phyloP scores from a whole-genome alignment of 2,329 filamentous ascomycete genomes.

The Hypoxylon sp. region DNA sequence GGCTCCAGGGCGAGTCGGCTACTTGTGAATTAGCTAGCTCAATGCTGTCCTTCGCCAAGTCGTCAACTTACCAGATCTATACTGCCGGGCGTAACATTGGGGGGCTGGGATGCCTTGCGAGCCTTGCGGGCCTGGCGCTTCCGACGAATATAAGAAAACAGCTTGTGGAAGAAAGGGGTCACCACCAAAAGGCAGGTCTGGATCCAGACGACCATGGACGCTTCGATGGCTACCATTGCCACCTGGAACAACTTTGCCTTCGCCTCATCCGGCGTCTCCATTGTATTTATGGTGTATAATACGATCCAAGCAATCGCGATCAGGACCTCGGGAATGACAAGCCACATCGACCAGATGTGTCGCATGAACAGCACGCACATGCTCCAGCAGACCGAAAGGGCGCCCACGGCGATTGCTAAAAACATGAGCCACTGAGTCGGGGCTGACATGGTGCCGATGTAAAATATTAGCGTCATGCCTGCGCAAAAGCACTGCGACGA shows the following conservation, averaged over 20 bases:
- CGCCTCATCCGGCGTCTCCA: constrained; percentile 20
- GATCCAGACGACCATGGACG: constrained; percentile 34
- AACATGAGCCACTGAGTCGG: constrained; percentile 26
- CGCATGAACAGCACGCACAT: constrained; percentile 30
- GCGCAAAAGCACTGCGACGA: constrained; percentile 30
- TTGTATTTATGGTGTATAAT: constrained; percentile 15
- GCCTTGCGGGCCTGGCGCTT: not conserved
- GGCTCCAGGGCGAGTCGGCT: constrained; percentile 5
- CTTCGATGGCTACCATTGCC: constrained; percentile 32
- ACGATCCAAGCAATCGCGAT: constrained; percentile 28
- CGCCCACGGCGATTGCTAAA: constrained; percentile 1
- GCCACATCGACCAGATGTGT: constrained; percentile 29
- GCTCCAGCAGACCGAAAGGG: constrained; percentile 22
- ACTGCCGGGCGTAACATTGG: not conserved
- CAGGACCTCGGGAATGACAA: constrained; percentile 29
- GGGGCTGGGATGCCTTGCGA: not conserved
- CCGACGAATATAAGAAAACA: constrained; percentile 27
- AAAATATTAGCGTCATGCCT: constrained; percentile 19
- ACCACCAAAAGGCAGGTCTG: constrained; percentile 29
- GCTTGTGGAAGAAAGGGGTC: constrained; percentile 32
- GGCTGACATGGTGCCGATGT: constrained; percentile 26
- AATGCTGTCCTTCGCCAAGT: not conserved
- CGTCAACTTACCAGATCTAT: constrained; percentile 25
- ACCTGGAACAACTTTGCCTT: constrained; percentile 23
- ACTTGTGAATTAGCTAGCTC: constrained; percentile 7